Conservation (phyloP, 768 basidiomycete species). For the Lepiota brunneoincarnata region DNA sequence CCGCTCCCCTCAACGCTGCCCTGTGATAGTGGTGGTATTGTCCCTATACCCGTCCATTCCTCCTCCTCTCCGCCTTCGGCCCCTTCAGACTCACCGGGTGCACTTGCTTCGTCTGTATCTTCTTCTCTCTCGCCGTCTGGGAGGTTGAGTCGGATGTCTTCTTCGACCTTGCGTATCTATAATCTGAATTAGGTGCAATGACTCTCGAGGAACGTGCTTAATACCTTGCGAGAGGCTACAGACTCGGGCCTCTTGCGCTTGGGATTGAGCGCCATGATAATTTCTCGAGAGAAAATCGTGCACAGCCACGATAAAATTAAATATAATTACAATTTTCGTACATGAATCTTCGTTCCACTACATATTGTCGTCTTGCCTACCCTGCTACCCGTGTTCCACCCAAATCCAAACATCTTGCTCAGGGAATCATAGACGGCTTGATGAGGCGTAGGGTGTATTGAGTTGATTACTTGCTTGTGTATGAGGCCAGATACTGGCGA, state of each 20-base stretch:
- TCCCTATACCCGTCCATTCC: constrained; percentile 14
- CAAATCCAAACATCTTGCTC: constrained; percentile 37
- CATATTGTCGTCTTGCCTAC: constrained; percentile 5
- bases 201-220: background rate
- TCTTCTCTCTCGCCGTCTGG: constrained; percentile 10
- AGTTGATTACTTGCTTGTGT: constrained; percentile 61
- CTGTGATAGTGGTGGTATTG: background rate
- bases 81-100: background rate
- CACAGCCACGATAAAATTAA: constrained; percentile 10
- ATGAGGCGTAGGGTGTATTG: constrained; percentile 78
- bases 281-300: constrained; percentile 10
- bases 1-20: constrained; percentile 10
- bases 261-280: constrained; percentile 19
- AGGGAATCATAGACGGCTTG: constrained; percentile 63
- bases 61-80: background rate
- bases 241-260: constrained; percentile 23
- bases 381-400: constrained; percentile 15
- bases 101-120: constrained; percentile 4
- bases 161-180: constrained; percentile 10
- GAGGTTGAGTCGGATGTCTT: constrained; percentile 2
- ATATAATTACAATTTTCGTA: constrained; percentile 1
- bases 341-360: background rate
- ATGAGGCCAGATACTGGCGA: constrained; percentile 67
- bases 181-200: background rate
- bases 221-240: constrained; percentile 18